phyloP scores from a whole-genome alignment of 2,329 filamentous ascomycete species.

The Cladosporium sp. region DNA sequence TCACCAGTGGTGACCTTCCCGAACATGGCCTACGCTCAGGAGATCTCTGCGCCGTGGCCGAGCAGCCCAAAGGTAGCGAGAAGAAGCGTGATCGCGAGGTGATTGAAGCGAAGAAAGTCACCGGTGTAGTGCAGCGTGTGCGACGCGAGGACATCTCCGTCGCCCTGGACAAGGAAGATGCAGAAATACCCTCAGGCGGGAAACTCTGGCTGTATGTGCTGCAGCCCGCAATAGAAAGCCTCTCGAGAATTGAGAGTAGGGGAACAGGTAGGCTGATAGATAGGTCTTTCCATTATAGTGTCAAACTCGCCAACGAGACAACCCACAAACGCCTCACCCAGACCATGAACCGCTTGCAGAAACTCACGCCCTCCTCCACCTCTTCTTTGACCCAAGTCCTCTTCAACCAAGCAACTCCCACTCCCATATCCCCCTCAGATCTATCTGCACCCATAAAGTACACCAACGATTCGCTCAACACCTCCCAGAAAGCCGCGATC shows the following conservation, averaged over 20 bases:
- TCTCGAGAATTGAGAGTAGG: not conserved
- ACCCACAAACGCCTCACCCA: constrained; percentile 63
- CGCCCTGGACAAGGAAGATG: constrained; percentile 63
- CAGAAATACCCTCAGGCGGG: constrained; percentile 46
- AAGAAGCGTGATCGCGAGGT: constrained; percentile 70
- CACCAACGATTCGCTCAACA: constrained; percentile 54
- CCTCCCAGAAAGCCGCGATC: constrained; percentile 60
- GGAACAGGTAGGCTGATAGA: constrained; percentile 30
- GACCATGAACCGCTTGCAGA: constrained; percentile 57
- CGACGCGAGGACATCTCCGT: constrained; percentile 58
- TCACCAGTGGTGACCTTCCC: constrained; percentile 53
- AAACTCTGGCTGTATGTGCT: constrained; percentile 60
- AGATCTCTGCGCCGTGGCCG: constrained; percentile 72
- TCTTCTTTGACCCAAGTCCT: constrained; percentile 57
- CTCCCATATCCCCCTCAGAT: constrained; percentile 43
- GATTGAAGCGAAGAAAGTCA: constrained; percentile 62
- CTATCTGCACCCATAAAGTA: constrained; percentile 46
- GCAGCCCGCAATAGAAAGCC: not conserved
- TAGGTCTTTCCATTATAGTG: constrained; percentile 38
- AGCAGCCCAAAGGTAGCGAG: constrained; percentile 67
- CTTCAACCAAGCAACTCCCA: constrained; percentile 55
- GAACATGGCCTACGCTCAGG: constrained; percentile 73
- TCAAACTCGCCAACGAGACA: constrained; percentile 64
- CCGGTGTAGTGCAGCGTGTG: constrained; percentile 67
- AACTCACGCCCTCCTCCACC: constrained; percentile 52